Evolutionary conservation across 345 rosid genomes (phyloP), one percentile per base, ranked within the genome.

Genomic region (Camelina laxa): DNA sequence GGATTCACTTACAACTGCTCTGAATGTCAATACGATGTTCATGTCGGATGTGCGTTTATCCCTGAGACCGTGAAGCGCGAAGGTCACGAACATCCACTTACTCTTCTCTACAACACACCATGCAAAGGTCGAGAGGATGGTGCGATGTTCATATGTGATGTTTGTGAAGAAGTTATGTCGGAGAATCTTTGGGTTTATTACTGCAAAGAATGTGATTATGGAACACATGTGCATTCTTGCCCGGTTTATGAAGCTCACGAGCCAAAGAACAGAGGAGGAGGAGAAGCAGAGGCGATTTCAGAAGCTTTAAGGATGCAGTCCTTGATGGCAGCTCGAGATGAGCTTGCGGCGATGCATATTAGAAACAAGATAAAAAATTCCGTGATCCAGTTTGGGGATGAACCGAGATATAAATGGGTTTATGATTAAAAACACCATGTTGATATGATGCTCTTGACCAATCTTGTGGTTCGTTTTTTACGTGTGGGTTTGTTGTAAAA

Each of bases 201-300:
- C 4, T 73, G 77, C 64, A 55, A 44, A 44, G 24, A 55, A 50
- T 75, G 74, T 60, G 79, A 75, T 39, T 75, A 27, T 33, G 79
- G 79, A 6, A 55, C 77, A 5, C 78, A 75, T 66, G 60, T 75
- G 42, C 60, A 67, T 67, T 58, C 78, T 22, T 75, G 73, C 5
- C 14, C 48, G 7, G 65, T 45, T 9, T 33, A 65, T 66, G 67
- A 74, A 74, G 59, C 35, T 38, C 27, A 39, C 24, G 42, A 60
- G 17, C 19, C 49, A 60, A 38, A 54, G 60, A 55, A 30, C 24
- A 22, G 13, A 35, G 31, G 16, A 55, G 51, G 39, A 55, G 62
- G 17, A 41, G 42, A 11, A 20, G 39, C 1, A 56, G 53, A 57
- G 42, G 12, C 27, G 30, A 44, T 19, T 4, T 69, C 5, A 9